Conservation (phyloP, 1,139 yeast genomes). For the Debaryomycetaceae sp. region DNA sequence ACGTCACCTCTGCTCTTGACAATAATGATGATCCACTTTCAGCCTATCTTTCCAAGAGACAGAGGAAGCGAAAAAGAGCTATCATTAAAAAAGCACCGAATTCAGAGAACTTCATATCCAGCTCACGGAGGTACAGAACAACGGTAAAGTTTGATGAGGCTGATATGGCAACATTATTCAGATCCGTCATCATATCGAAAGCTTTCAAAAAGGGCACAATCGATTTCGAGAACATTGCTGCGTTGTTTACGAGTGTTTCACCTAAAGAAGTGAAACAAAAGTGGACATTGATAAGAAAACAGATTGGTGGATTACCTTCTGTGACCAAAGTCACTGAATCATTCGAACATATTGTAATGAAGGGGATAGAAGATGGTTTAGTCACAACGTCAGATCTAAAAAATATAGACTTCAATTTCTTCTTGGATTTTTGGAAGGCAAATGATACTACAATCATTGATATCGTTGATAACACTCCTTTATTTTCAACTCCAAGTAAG, state of each 20-base stretch:
- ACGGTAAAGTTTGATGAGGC: constrained; percentile 30
- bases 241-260: constrained; percentile 35
- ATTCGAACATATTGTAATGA: constrained; percentile 56
- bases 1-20: background rate
- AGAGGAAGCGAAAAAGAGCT: constrained; percentile 12
- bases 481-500: constrained; percentile 24
- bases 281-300: constrained; percentile 61
- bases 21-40: constrained; percentile 12
- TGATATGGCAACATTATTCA: constrained; percentile 49
- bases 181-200: constrained; percentile 63
- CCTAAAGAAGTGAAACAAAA: constrained; percentile 44
- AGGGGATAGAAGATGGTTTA: constrained; percentile 48
- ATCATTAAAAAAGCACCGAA: constrained; percentile 6
- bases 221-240: constrained; percentile 57
- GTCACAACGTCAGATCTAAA: constrained; percentile 45
- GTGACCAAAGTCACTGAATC: constrained; percentile 50
- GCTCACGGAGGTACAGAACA: constrained; percentile 16
- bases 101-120: constrained; percentile 1
- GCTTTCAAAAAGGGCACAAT: constrained; percentile 47
- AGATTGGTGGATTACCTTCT: constrained; percentile 51
- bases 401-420: constrained; percentile 43
- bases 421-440: constrained; percentile 57
- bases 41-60: constrained; percentile 19
- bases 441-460: constrained; percentile 37
- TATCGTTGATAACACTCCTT: constrained; percentile 32